phyloP scores from a whole-genome alignment of 2,329 filamentous ascomycete genomes.

The Penicillium sumatraense region DNA sequence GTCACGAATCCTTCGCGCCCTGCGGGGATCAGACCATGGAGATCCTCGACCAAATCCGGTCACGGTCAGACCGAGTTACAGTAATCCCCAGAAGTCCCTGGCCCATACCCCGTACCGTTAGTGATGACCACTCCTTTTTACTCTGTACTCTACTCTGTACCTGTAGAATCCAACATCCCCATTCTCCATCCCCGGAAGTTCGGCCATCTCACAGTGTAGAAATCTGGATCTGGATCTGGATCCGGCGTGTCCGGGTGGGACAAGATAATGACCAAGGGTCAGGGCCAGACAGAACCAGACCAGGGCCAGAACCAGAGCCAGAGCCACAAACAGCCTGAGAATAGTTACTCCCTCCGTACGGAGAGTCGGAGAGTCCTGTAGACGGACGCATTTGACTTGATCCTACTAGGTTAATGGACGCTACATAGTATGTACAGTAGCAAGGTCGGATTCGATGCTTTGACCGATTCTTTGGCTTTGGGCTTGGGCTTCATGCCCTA shows the following conservation, averaged over 20 bases:
- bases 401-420: no score
- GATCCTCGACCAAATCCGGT: not conserved
- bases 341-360: no score
- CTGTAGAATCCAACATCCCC: no score
- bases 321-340: no score
- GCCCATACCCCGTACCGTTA: no score
- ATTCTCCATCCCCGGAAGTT: not conserved
- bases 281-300: not conserved
- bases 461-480: not conserved
- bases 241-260: constrained; percentile 11
- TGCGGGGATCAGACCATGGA: not conserved
- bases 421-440: no score
- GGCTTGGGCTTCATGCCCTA: no score
- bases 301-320: not conserved
- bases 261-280: not conserved
- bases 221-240: not conserved
- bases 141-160: no score
- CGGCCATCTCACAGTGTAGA: not conserved
- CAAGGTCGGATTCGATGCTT: no score
- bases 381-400: not conserved
- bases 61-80: not conserved
- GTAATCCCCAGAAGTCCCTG: no score
- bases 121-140: no score
- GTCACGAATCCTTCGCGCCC: not conserved
- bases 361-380: not conserved